These are phyloP conservation scores for Anthracocystis panici-leucophaei DNA, from an alignment of 1,284 basidiomycete species.

Conservation along the genomic window DNA sequence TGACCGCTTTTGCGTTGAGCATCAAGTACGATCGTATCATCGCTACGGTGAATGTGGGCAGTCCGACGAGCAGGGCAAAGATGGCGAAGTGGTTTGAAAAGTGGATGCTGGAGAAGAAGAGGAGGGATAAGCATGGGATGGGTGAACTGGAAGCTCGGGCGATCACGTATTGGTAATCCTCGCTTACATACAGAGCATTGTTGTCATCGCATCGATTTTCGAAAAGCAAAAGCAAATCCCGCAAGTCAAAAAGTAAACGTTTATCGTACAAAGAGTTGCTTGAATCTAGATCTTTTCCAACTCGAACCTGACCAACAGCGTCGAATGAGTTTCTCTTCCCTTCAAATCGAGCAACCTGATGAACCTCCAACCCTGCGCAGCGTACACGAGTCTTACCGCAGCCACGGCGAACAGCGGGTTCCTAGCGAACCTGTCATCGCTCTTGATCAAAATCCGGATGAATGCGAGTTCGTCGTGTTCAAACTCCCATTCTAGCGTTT, in stretches of 20 bases:
- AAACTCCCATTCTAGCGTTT: conserved; percentile 58
- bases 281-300: conserved; percentile 23
- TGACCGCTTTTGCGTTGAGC: conserved; percentile 84
- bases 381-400: conserved; percentile 42
- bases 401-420: conserved; percentile 62
- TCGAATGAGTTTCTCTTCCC: conserved; percentile 73
- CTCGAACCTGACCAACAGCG: conserved; percentile 51
- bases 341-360: conserved; percentile 74
- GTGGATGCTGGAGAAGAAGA: conserved; percentile 57
- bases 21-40: conserved; percentile 86
- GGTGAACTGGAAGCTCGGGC: conserved; percentile 35
- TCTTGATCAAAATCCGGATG: conserved; percentile 60
- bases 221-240: not conserved
- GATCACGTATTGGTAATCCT: conserved; percentile 47
- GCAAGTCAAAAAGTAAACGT: not conserved
- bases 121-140: conserved; percentile 41
- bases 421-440: conserved; percentile 58
- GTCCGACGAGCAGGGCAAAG: conserved; percentile 73
- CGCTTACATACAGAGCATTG: conserved; percentile 4
- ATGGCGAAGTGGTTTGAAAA: conserved; percentile 66
- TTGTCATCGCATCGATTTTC: not conserved
- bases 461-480: conserved; percentile 58
- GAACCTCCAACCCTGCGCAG: conserved; percentile 71
- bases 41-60: conserved; percentile 94
- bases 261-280: too few relatives aligned